These are phyloP conservation scores for Zasmidium angulare DNA, from an alignment of 2,329 filamentous ascomycete species.

Conservation along the genomic window DNA sequence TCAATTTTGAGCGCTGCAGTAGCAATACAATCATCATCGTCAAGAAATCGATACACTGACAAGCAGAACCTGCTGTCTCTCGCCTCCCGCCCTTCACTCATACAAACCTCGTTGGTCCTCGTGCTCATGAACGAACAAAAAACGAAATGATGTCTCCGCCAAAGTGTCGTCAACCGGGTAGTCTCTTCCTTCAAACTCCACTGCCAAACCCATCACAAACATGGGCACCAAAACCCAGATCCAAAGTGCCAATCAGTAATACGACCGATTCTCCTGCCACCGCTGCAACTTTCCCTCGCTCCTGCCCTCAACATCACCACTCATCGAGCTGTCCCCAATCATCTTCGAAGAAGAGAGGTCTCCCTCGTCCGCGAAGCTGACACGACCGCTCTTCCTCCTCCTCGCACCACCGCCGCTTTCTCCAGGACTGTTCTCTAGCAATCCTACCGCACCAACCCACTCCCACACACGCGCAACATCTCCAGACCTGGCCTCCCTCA, in stretches of 20 bases:
- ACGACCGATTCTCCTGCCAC: slow-evolving; percentile 50
- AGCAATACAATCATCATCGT: too few species aligned
- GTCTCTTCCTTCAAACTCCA: too few species aligned
- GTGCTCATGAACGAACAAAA: too few species aligned
- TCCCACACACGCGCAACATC: slow-evolving; percentile 66
- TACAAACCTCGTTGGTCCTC: too few species aligned
- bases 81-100: too few species aligned
- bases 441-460: slow-evolving; percentile 61
- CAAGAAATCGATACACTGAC: too few species aligned
- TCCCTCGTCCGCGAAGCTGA: slow-evolving; percentile 30
- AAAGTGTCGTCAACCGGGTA: too few species aligned
- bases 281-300: slow-evolving; percentile 23
- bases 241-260: slow-evolving; percentile 39
- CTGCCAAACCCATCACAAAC: background rate
- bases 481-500: slow-evolving; percentile 57
- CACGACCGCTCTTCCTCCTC: slow-evolving; percentile 29
- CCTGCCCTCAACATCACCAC: slow-evolving; percentile 14
- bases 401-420: slow-evolving; percentile 6
- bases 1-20: too few species aligned
- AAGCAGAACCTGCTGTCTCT: too few species aligned
- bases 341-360: slow-evolving; percentile 7
- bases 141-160: too few species aligned
- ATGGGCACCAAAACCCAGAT: background rate
- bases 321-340: slow-evolving; percentile 17
- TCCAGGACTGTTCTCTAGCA: slow-evolving; percentile 30